A percentile compares a stretch with the other conserved stretches of the same genome.
Conservation (phyloP, 1,284 basidiomycete genomes). For the Moesziomyces sp. region DNA sequence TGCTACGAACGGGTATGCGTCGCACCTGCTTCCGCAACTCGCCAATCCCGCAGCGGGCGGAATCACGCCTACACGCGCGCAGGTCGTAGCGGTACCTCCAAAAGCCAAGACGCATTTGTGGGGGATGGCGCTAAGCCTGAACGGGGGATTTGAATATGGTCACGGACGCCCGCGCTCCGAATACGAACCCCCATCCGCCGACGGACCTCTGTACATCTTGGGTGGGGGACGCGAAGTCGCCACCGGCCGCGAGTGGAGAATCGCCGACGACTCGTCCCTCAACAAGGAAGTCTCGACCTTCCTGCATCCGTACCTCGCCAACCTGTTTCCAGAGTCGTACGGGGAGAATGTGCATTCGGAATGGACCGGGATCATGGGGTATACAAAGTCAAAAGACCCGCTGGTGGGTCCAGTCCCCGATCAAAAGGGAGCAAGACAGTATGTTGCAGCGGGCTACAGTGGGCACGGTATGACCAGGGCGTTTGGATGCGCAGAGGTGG, state of each 20-base stretch:
- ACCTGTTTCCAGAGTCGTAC: conserved; percentile 71
- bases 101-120: conserved; percentile 32
- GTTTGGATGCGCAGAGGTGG: conserved; percentile 74
- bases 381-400: conserved; percentile 75
- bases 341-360: conserved; percentile 71
- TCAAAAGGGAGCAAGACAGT: conserved; percentile 72
- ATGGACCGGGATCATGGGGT: conserved; percentile 87
- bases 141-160: conserved; percentile 78
- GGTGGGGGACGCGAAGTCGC: conserved; percentile 76
- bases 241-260: conserved; percentile 71
- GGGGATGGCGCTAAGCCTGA: conserved; percentile 32
- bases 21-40: conserved; percentile 76
- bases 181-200: background rate
- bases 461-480: conserved; percentile 85
- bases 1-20: conserved; percentile 82
- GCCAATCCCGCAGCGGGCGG: conserved; percentile 68
- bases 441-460: conserved; percentile 78
- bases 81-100: conserved; percentile 76
- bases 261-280: conserved; percentile 75
- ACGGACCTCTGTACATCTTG: conserved; percentile 73
- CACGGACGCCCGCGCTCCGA: conserved; percentile 74
- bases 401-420: conserved; percentile 71
- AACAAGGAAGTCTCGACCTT: conserved; percentile 71
- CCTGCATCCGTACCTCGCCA: conserved; percentile 19
- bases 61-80: conserved; percentile 79